Conservation (phyloP, 352 stramenopile genomes). For the Phytopythium ostracodes region DNA sequence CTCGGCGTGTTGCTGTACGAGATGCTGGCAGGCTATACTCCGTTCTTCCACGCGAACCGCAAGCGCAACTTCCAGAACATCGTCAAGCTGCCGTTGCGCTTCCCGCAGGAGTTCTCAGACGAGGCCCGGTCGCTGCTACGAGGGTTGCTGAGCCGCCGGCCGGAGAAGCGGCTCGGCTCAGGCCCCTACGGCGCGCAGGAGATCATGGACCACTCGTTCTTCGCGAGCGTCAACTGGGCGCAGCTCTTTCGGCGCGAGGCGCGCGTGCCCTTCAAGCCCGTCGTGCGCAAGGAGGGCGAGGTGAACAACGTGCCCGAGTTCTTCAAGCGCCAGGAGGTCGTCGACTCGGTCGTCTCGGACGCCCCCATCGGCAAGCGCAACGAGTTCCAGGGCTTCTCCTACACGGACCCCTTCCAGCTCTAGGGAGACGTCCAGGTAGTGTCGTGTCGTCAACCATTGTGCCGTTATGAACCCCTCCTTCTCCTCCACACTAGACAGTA, state of each 20-base stretch:
- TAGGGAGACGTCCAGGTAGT: conserved; percentile 7
- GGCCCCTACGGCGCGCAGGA: conserved; percentile 61
- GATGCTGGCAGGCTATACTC: conserved; percentile 77
- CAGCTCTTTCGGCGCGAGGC: conserved; percentile 75
- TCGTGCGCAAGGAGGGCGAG: conserved; percentile 67
- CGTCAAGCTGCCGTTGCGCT: conserved; percentile 62
- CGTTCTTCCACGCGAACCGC: conserved; percentile 73
- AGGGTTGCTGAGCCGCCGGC: conserved; percentile 70
- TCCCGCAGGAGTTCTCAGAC: conserved; percentile 74
- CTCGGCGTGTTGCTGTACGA: conserved; percentile 83
- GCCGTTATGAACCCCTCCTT: background rate
- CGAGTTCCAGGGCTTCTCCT: conserved; percentile 77
- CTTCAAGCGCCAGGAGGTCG: conserved; percentile 75
- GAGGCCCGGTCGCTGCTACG: conserved; percentile 71
- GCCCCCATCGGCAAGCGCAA: conserved; percentile 60
- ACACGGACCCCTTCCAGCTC: conserved; percentile 67
- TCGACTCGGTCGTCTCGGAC: conserved; percentile 61
- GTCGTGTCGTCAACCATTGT: background rate
- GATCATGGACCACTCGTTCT: conserved; percentile 86
- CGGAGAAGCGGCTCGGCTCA: conserved; percentile 68
- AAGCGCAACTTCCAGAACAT: conserved; percentile 90
- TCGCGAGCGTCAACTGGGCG: conserved; percentile 71
- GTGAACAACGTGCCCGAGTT: conserved; percentile 78
- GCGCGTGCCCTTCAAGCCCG: conserved; percentile 53
- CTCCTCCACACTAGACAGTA: background rate